Evolutionary conservation across 2,329 filamentous ascomycete species (phyloP).

Genomic region (Alternaria solani): DNA sequence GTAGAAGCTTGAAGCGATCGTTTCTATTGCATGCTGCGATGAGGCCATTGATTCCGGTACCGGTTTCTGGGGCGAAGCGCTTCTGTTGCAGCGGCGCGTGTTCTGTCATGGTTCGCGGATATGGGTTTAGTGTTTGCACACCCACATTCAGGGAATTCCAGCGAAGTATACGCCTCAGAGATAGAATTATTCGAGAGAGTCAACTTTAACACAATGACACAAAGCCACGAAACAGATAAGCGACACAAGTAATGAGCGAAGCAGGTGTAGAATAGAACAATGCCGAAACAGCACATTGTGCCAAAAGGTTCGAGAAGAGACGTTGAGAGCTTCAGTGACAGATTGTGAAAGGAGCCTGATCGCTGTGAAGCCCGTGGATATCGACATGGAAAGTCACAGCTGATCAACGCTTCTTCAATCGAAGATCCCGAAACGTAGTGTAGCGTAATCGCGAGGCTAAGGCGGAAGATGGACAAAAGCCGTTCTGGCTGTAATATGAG

Average conservation of each 20-base stretch:
- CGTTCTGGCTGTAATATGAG: background rate
- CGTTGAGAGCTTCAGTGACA: background rate
- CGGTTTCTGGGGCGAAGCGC: constrained; percentile 4
- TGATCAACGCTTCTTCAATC: background rate
- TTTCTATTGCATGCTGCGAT: constrained; percentile 36
- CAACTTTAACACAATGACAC: constrained; percentile 14
- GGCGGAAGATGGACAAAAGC: background rate
- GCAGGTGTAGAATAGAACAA: constrained; percentile 12
- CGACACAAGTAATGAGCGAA: background rate
- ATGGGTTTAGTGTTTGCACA: background rate
- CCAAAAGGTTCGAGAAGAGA: background rate
- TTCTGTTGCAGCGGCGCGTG: constrained; percentile 9
- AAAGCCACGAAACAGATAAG: constrained; percentile 19
- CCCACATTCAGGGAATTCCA: background rate
- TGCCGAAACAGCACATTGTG: constrained; percentile 13
- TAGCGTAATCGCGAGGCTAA: background rate
- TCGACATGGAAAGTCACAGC: background rate
- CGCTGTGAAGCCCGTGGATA: background rate
- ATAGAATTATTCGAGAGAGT: constrained; percentile 20
- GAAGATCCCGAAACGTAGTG: background rate
- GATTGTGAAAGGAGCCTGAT: background rate
- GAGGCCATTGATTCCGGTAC: constrained; percentile 23
- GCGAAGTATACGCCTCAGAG: constrained; percentile 7
- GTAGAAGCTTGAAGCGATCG: constrained; percentile 43
- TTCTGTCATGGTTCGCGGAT: constrained; percentile 12